A percentile compares a stretch with the other conserved stretches of the same genome.
phyloP scores from a whole-genome alignment of 169 alveolate species.

The Plasmodium ovale region DNA sequence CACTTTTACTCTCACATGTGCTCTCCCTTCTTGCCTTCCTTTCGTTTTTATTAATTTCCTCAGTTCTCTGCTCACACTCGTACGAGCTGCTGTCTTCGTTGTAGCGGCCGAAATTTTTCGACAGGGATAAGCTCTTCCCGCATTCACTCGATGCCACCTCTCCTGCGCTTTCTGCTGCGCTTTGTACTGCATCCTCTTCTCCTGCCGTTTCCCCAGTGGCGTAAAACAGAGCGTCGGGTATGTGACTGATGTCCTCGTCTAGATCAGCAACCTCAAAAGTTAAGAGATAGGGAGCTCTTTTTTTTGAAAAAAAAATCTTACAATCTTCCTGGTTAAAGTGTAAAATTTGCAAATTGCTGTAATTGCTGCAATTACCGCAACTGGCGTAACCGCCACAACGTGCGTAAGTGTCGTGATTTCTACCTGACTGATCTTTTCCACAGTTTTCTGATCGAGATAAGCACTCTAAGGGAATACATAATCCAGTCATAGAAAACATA shows the following conservation, averaged over 20 bases:
- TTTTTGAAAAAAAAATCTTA: constrained; percentile 87
- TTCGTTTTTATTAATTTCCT: constrained; percentile 6
- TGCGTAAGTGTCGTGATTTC: background rate
- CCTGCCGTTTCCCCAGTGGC: background rate
- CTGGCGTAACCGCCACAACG: background rate
- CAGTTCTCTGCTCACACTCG: constrained; percentile 2
- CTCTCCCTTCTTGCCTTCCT: background rate
- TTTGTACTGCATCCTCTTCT: background rate
- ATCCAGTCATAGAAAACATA: constrained; percentile 85
- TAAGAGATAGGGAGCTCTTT: constrained; percentile 91
- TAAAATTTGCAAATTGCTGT: constrained; percentile 84
- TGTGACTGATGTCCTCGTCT: constrained; percentile 87
- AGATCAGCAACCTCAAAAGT: constrained; percentile 91
- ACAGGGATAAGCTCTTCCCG: background rate
- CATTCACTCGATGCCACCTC: background rate
- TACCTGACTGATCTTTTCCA: background rate
- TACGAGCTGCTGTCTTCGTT: constrained; percentile 29
- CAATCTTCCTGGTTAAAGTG: constrained; percentile 87
- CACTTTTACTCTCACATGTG: background rate
- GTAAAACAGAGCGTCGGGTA: constrained; percentile 35
- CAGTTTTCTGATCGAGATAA: constrained; percentile 32
- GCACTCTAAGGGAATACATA: constrained; percentile 84
- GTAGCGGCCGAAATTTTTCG: constrained; percentile 8
- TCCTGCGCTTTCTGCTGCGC: background rate
- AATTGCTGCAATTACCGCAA: background rate